A percentile compares a stretch with the other conserved stretches of the same genome.
These are phyloP conservation scores for Fusarium newnesense DNA, from an alignment of 2,329 filamentous ascomycete species.

Conservation along the genomic window DNA sequence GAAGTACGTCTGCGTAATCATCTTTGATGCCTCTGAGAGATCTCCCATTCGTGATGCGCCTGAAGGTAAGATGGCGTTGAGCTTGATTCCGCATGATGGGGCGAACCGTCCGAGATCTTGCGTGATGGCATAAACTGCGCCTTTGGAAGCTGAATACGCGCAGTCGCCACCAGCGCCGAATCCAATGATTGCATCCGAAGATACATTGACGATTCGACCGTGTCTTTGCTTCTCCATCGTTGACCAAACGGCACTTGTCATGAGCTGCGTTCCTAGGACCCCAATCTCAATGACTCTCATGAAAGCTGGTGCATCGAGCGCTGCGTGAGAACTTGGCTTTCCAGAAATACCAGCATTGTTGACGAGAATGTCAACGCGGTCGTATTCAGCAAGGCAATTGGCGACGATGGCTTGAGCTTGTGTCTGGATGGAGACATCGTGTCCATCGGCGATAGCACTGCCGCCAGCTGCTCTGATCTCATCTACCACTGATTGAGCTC, in stretches of 20 bases:
- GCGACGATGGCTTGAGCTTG: background rate
- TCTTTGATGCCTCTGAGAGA: conserved; percentile 26
- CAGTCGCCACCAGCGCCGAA: conserved; percentile 34
- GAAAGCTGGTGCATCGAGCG: conserved; percentile 15
- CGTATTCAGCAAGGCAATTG: background rate
- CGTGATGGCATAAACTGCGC: conserved; percentile 16
- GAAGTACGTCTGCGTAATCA: conserved; percentile 31
- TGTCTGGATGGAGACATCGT: background rate
- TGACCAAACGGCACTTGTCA: conserved; percentile 31
- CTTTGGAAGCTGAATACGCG: conserved; percentile 23
- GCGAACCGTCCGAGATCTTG: conserved; percentile 25
- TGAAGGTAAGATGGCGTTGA: conserved; percentile 33
- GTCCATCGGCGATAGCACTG: background rate
- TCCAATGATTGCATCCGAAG: conserved; percentile 31
- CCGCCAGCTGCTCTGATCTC: background rate
- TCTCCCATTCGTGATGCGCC: conserved; percentile 35
- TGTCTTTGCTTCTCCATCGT: conserved; percentile 26
- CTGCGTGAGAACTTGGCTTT: conserved; percentile 11
- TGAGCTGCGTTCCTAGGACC: conserved; percentile 11
- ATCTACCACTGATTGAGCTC: background rate
- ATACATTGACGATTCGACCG: conserved; percentile 9
- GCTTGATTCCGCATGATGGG: conserved; percentile 20
- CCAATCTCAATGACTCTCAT: conserved; percentile 25
- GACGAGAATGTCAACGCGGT: background rate
- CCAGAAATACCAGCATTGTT: conserved; percentile 25